Base-by-base conservation (phyloP, 139 green algal species). In the Micromonas commoda region DNA sequence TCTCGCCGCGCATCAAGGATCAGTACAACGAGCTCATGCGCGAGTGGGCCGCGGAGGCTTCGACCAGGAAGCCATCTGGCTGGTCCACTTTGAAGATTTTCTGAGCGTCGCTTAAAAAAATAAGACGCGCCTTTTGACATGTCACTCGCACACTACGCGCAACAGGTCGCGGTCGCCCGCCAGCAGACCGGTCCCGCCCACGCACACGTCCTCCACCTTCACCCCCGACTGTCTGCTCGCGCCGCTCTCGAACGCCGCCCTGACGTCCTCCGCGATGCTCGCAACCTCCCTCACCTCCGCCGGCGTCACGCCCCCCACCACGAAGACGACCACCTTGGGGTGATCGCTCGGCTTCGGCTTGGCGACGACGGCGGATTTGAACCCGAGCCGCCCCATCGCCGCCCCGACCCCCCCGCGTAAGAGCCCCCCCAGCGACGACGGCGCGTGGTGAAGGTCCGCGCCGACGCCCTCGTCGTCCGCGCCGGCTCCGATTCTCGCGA, bases 21-120 rank as follows among this genome's bases (percentile, higher is more conserved):
- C 64, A 71, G 33, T 71, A 71, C 64, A 57, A 57, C 45, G 45
- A 57, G 9, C 9, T 57, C 45, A 57, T 57, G 16, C 45, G 45
- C 45, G 45, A 57, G 9, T 57, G 45, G 45, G n/a, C n/a, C n/a
- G n/a, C n/a, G n/a, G n/a, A n/a, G n/a, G n/a, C n/a, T n/a, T n/a
- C n/a, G n/a, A n/a, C n/a, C n/a, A n/a, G n/a, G n/a, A n/a, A n/a
- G n/a, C n/a, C n/a, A n/a, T n/a, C n/a, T n/a, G n/a, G n/a, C n/a
- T n/a, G n/a, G n/a, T n/a, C n/a, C n/a, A n/a, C n/a, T n/a, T n/a
- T n/a, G n/a, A n/a, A n/a, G n/a, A n/a, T n/a, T n/a, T n/a, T n/a
- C n/a, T n/a, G n/a, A n/a, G n/a, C n/a, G n/a, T n/a, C n/a, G n/a
- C n/a, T n/a, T n/a, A n/a, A n/a, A n/a, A n/a, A n/a, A n/a, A n/a